Evolutionary conservation across 257 asterid genomes (phyloP), one percentile per base, ranked within the genome.

Genomic region (Sherardia arvensis): DNA sequence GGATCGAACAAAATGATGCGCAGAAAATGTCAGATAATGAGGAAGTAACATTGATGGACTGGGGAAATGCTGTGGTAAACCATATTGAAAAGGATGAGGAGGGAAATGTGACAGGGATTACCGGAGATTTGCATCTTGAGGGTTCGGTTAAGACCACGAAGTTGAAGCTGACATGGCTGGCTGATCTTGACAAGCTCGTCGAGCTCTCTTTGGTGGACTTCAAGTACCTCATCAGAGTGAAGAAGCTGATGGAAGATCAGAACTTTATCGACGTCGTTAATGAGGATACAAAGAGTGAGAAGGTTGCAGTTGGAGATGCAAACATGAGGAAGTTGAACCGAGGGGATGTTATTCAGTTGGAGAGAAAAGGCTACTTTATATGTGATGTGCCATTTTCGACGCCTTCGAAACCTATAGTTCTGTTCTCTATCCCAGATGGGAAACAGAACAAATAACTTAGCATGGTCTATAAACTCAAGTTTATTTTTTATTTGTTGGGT

Each of bases 391-490:
- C 99, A 27, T 72, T 82, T 22, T 4, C 81, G 26, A 85, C 90
- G 63, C 64, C 94, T 7, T 80, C 95, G 2, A 82, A 87, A 75
- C 84, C 94, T 0, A 66, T 92, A 15, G 87, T 89, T 58, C 68
- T 92, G 65, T 87, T 83, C 53, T 87, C 97, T 1, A 92, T 92
- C 66, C 97, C 98, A 8, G 98, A 92, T 71, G 98, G 98, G 57
- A 92, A 84, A 72, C 88, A 79, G n/a, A n/a, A n/a, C n/a, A n/a
- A n/a, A n/a, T n/a, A n/a, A n/a, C n/a, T n/a, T n/a, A n/a, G n/a
- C n/a, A n/a, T n/a, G n/a, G n/a, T n/a, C n/a, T n/a, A n/a, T n/a
- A n/a, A n/a, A n/a, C n/a, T n/a, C n/a, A n/a, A n/a, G n/a, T n/a
- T n/a, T n/a, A n/a, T n/a, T n/a, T n/a, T n/a, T n/a, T n/a, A n/a